Evolutionary conservation across 2,329 filamentous ascomycete species (phyloP).

Genomic region (Diaporthe ampelina): DNA sequence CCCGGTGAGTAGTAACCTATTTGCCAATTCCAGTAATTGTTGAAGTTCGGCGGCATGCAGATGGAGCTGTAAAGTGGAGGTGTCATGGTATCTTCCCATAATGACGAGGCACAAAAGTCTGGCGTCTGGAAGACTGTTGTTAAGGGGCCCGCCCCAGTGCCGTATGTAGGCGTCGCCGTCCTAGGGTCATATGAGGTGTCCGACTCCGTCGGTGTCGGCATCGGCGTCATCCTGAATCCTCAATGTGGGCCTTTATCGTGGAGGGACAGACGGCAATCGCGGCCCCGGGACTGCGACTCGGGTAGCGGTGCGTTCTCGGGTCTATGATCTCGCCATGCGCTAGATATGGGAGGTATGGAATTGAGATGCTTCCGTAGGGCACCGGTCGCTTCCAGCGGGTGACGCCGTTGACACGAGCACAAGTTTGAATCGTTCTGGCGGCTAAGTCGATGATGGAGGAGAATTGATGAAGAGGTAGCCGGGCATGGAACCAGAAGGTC

Average conservation of each 20-base stretch:
- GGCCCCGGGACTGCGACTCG: background rate
- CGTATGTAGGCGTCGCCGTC: slow-evolving; percentile 12
- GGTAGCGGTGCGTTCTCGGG: background rate
- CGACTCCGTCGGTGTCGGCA: slow-evolving; percentile 4
- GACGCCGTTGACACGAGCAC: slow-evolving; percentile 3
- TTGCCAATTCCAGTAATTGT: slow-evolving; percentile 37
- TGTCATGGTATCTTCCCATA: slow-evolving; percentile 12
- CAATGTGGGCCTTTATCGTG: background rate
- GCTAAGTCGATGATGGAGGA: background rate
- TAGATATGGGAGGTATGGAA: background rate
- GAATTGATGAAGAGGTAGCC: background rate
- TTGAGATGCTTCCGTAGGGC: background rate
- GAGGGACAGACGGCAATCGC: background rate
- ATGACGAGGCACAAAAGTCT: slow-evolving; percentile 23
- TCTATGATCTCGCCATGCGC: slow-evolving; percentile 10
- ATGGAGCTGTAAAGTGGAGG: slow-evolving; percentile 30
- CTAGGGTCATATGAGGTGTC: slow-evolving; percentile 3
- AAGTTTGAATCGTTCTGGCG: background rate
- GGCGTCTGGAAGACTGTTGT: slow-evolving; percentile 34
- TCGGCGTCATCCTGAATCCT: slow-evolving; percentile 15
- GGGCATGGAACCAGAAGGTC: slow-evolving; percentile 16
- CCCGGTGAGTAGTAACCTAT: slow-evolving; percentile 43
- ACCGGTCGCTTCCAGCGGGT: background rate
- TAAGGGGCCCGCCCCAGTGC: slow-evolving; percentile 26
- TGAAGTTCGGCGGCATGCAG: slow-evolving; percentile 33